Evolutionary conservation across 108 stramenopile genomes (phyloP).

Genomic region (Cyclotella kingstonii): DNA sequence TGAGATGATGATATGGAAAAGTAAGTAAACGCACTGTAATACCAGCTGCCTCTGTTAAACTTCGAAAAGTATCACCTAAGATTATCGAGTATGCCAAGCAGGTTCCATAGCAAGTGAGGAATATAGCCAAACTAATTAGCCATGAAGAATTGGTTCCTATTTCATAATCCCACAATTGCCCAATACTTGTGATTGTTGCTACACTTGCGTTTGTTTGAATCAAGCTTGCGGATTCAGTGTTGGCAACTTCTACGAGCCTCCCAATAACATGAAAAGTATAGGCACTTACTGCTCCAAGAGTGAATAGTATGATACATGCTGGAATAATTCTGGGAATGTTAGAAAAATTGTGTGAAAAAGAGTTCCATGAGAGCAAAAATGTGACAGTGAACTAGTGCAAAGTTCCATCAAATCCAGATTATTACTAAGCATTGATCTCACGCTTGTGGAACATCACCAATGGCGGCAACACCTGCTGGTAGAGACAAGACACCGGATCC

Average conservation of each 20-base stretch:
- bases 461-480: constrained; percentile 74
- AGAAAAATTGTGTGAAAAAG: constrained; percentile 3
- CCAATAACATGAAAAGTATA: constrained; percentile 87
- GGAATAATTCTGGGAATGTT: constrained; percentile 49
- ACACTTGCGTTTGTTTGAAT: constrained; percentile 12
- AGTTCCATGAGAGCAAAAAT: neutral
- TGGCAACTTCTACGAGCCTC: constrained; percentile 43
- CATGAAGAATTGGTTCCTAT: constrained; percentile 61
- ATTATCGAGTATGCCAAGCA: constrained; percentile 82
- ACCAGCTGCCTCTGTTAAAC: constrained; percentile 46
- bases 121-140: constrained; percentile 65
- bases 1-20: neutral
- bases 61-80: constrained; percentile 70
- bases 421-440: constrained; percentile 18
- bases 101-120: constrained; percentile 75
- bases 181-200: constrained; percentile 42
- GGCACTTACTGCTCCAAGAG: constrained; percentile 75
- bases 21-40: constrained; percentile 11
- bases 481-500: constrained; percentile 87
- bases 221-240: constrained; percentile 8
- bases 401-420: neutral
- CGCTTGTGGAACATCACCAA: constrained; percentile 50
- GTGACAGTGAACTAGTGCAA: neutral
- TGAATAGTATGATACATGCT: constrained; percentile 54
- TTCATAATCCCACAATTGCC: constrained; percentile 84